Conservation (phyloP, 2,329 filamentous ascomycete species). For the Fusarium marasasianum region DNA sequence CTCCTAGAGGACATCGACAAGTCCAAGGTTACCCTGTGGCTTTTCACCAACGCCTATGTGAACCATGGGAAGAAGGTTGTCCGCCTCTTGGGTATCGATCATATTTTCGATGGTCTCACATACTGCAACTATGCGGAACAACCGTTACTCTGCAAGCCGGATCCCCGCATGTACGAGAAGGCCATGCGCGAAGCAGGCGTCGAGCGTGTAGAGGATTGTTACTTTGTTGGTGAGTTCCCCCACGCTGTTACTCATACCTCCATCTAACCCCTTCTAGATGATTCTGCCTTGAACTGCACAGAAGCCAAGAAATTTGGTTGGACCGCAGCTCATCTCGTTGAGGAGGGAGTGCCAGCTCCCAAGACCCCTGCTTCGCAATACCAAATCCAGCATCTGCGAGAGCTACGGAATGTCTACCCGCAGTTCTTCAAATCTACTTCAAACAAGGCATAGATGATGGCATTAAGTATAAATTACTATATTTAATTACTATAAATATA, state of each 20-base stretch:
- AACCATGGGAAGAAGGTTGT: constrained; percentile 88
- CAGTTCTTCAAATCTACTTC: constrained; percentile 78
- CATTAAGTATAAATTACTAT: no score
- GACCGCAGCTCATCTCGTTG: constrained; percentile 86
- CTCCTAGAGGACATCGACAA: constrained; percentile 85
- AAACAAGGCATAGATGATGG: neutral
- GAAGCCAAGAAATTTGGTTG: constrained; percentile 83
- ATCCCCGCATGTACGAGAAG: constrained; percentile 83
- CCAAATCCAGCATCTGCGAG: constrained; percentile 78
- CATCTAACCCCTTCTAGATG: constrained; percentile 65
- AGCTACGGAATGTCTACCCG: constrained; percentile 80
- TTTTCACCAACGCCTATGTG: constrained; percentile 96
- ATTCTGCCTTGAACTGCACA: constrained; percentile 84
- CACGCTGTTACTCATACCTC: neutral
- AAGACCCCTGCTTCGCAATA: constrained; percentile 72
- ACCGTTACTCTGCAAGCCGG: constrained; percentile 87
- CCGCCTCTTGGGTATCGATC: constrained; percentile 80
- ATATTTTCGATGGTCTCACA: constrained; percentile 93
- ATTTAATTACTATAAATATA: no score
- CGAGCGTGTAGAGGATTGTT: constrained; percentile 76
- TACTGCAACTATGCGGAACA: constrained; percentile 86
- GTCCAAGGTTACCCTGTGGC: constrained; percentile 86
- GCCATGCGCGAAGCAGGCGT: constrained; percentile 87
- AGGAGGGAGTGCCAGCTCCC: constrained; percentile 74
- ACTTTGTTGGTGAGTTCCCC: constrained; percentile 81